Evolutionary conservation across 257 asterid species (phyloP).

Genomic region (Nicotiana undulata): DNA sequence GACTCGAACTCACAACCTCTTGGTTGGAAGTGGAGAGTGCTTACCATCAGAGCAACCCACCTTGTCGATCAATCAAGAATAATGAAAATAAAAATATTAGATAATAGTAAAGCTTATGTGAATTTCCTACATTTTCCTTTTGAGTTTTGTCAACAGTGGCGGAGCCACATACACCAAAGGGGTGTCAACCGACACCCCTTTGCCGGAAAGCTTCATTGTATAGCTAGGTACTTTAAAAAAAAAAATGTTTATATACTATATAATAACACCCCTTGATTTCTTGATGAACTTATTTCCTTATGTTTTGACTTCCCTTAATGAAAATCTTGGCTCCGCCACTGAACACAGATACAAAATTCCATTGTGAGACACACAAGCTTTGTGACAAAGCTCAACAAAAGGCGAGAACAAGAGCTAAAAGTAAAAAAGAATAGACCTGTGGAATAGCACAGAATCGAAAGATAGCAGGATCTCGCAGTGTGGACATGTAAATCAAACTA

Average conservation of each 20-base stretch:
- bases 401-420: not conserved
- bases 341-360: not conserved
- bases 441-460: conserved; percentile 97
- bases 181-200: no score
- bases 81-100: not conserved
- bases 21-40: no score
- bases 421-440: conserved; percentile 42
- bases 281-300: no score
- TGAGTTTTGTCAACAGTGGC: not conserved
- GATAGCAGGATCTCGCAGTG: conserved; percentile 70
- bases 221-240: no score
- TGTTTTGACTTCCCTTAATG: no score
- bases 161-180: no score
- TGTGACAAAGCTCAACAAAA: not conserved
- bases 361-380: not conserved
- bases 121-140: not conserved
- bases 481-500: conserved; percentile 64
- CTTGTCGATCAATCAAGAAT: not conserved
- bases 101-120: not conserved
- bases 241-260: no score
- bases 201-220: no score
- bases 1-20: no score
- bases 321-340: no score
- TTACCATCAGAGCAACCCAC: no score
- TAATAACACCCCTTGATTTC: no score